phyloP scores from a whole-genome alignment of 345 rosid genomes.

The Geranium brycei region DNA sequence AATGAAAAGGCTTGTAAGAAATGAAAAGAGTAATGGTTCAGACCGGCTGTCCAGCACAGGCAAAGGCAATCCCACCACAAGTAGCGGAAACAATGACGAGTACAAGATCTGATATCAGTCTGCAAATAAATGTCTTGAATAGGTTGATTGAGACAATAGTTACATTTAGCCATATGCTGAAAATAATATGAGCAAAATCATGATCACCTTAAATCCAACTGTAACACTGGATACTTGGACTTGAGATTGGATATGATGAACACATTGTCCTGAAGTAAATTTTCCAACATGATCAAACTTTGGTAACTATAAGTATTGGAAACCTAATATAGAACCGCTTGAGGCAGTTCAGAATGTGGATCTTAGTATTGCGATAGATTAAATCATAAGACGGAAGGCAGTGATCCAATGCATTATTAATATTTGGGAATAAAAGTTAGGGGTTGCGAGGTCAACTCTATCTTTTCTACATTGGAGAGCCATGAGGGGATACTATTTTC shows the following conservation, averaged over 20 bases:
- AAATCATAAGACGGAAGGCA: background rate
- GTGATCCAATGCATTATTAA: background rate
- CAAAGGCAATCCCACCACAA: conserved; percentile 98
- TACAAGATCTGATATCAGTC: conserved; percentile 94
- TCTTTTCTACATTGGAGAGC: background rate
- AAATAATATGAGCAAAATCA: background rate
- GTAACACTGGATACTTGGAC: conserved; percentile 89
- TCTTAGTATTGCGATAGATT: background rate
- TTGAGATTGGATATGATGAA: conserved; percentile 93
- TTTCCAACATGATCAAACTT: conserved; percentile 12
- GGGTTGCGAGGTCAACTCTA: too few species aligned
- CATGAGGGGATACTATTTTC: background rate
- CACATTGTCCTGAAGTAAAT: conserved; percentile 65
- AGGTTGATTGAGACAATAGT: conserved; percentile 11
- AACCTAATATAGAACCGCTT: background rate
- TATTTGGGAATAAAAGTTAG: too few species aligned
- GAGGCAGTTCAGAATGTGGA: background rate
- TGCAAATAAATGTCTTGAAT: conserved; percentile 22
- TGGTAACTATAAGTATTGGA: background rate
- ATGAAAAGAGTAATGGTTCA: conserved; percentile 8
- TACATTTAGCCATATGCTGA: background rate
- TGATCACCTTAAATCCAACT: conserved; percentile 73
- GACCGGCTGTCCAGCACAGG: conserved; percentile 99
- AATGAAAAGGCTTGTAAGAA: background rate
- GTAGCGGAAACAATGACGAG: conserved; percentile 96